Conservation (phyloP, 1,139 yeast species). For the Candida dubliniensis region DNA sequence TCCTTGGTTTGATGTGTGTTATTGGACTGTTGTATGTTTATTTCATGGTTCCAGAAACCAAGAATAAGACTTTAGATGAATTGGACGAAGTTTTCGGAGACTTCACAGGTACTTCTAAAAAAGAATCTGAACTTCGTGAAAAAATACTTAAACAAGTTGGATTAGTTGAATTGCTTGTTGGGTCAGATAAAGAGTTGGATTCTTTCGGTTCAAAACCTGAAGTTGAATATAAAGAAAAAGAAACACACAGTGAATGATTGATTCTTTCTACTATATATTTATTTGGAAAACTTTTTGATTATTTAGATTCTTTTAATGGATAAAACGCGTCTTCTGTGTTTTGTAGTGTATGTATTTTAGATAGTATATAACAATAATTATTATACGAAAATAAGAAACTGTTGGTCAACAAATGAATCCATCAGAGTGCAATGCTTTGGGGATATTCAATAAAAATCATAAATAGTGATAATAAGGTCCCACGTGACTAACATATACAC, state of each 20-base stretch:
- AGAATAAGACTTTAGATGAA: conserved; percentile 32
- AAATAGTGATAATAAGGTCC: neutral
- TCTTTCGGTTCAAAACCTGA: neutral
- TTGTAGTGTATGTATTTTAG: too few relatives aligned
- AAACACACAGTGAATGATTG: too few relatives aligned
- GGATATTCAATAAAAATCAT: too few relatives aligned
- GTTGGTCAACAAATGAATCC: too few relatives aligned
- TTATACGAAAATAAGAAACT: too few relatives aligned
- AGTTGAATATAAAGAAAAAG: neutral
- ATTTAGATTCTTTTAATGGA: too few relatives aligned
- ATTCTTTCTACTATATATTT: too few relatives aligned
- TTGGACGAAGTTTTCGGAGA: conserved; percentile 27
- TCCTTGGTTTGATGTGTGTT: conserved; percentile 23
- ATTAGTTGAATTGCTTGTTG: conserved; percentile 9
- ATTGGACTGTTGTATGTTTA: conserved; percentile 25
- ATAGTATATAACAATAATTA: too few relatives aligned
- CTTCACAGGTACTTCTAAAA: conserved; percentile 13
- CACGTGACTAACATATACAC: neutral
- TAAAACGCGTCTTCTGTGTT: too few relatives aligned
- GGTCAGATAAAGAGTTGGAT: neutral
- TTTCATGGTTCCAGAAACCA: conserved; percentile 32
- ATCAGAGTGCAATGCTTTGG: too few relatives aligned
- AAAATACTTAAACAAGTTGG: conserved; percentile 12
- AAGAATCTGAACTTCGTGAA: conserved; percentile 11
- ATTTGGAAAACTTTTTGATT: too few relatives aligned